Conservation (phyloP, 73 alveolate genomes). For the Vitrella brassicaformis region DNA sequence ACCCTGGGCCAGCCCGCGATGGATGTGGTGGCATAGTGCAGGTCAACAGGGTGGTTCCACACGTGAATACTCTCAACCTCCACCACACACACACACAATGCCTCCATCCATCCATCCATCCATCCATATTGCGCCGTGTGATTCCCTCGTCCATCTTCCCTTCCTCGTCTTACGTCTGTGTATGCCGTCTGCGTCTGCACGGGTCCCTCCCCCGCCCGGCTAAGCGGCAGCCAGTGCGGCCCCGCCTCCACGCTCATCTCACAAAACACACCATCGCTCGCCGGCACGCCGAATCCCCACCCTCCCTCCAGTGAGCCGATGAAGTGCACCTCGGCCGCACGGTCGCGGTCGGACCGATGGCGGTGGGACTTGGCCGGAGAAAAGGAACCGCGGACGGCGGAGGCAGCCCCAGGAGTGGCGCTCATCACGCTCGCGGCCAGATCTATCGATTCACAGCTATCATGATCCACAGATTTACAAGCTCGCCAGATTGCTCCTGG, state of each 20-base stretch:
- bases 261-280: not conserved
- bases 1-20: not conserved
- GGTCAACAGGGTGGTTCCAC: not conserved
- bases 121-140: too few relatives aligned
- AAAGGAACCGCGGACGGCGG: too few relatives aligned
- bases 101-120: too few relatives aligned
- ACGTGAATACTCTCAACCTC: not conserved
- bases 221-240: not conserved
- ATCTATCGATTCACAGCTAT: too few relatives aligned
- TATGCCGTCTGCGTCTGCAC: not conserved
- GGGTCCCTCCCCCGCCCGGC: not conserved
- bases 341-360: too few relatives aligned
- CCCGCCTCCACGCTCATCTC: not conserved
- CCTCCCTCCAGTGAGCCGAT: not conserved
- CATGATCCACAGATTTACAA: too few relatives aligned
- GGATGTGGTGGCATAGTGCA: not conserved
- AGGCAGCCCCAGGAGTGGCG: too few relatives aligned
- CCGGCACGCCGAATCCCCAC: not conserved
- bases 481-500: too few relatives aligned
- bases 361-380: too few relatives aligned
- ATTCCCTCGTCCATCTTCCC: too few relatives aligned
- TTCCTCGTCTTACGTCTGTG: not conserved
- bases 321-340: not conserved
- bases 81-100: too few relatives aligned
- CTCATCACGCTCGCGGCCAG: too few relatives aligned